These are phyloP conservation scores for Mycena galopus DNA, from an alignment of 768 basidiomycete species.

Conservation along the genomic window DNA sequence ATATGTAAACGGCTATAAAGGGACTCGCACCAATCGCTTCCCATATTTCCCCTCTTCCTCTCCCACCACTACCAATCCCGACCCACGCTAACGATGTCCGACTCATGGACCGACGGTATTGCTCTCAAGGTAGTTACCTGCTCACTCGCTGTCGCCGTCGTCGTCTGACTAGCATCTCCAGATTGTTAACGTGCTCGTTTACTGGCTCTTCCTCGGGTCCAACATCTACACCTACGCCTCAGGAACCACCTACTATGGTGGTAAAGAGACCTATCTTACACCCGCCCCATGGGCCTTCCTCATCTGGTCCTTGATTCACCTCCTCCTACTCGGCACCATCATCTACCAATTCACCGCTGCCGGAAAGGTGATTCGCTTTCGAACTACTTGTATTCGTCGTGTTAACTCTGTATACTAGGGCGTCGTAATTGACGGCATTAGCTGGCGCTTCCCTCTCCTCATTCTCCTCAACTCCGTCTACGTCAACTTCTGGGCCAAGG, in stretches of 20 bases:
- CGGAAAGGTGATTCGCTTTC: constrained; percentile 66
- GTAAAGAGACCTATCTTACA: constrained; percentile 92
- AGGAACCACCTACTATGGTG: constrained; percentile 69
- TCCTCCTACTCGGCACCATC: constrained; percentile 91
- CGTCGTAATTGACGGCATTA: constrained; percentile 86
- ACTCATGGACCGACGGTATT: constrained; percentile 84
- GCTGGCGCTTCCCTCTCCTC: constrained; percentile 93
- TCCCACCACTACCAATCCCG: constrained; percentile 23
- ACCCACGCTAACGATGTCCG: constrained; percentile 69
- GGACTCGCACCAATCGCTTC: constrained; percentile 11
- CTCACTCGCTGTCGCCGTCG: neutral
- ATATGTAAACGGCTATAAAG: constrained; percentile 5
- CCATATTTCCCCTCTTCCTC: constrained; percentile 29
- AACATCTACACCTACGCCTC: constrained; percentile 89
- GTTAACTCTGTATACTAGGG: too few relatives aligned
- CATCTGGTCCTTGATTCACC: constrained; percentile 89
- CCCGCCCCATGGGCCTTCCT: constrained; percentile 95
- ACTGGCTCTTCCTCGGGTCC: constrained; percentile 88
- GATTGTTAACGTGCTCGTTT: constrained; percentile 87
- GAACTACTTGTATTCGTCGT: too few relatives aligned
- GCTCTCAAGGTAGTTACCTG: constrained; percentile 74
- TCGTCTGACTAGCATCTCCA: constrained; percentile 40
- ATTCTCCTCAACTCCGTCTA: constrained; percentile 90
- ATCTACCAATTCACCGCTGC: constrained; percentile 88
- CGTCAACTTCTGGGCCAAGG: constrained; percentile 86